Percentiles rank a stretch among this genome's conserved stretches.
These are phyloP conservation scores for Ceriops tagal DNA, from an alignment of 345 rosid genomes.

Conservation along the genomic window DNA sequence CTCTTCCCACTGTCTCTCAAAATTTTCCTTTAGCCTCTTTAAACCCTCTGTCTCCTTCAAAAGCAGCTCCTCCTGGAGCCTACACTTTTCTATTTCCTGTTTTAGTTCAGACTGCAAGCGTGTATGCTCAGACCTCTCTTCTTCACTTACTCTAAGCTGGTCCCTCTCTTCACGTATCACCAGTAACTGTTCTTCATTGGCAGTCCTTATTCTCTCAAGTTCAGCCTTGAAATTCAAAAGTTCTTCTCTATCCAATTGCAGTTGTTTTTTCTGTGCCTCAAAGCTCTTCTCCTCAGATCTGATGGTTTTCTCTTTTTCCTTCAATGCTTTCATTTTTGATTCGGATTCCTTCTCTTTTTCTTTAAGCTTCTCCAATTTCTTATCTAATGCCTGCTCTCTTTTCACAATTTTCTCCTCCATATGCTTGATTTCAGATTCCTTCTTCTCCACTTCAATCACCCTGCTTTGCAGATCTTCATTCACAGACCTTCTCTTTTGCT, in stretches of 20 bases:
- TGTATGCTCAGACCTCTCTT: constrained; percentile 67
- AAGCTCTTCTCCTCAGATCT: constrained; percentile 59
- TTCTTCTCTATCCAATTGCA: constrained; percentile 51
- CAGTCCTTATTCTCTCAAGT: constrained; percentile 58
- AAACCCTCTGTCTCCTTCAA: constrained; percentile 83
- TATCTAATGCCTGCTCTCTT: constrained; percentile 71
- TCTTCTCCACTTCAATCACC: constrained; percentile 68
- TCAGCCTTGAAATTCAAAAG: constrained; percentile 51
- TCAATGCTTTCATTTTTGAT: constrained; percentile 49
- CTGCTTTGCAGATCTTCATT: constrained; percentile 67
- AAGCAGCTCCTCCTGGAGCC: constrained; percentile 69
- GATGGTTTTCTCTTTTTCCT: constrained; percentile 68
- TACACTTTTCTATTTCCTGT: constrained; percentile 67
- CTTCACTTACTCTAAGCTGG: constrained; percentile 58
- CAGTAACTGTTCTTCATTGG: constrained; percentile 57
- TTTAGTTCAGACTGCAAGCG: constrained; percentile 76
- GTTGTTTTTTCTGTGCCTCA: constrained; percentile 49
- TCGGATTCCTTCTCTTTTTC: constrained; percentile 76
- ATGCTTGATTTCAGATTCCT: constrained; percentile 79
- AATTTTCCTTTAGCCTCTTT: constrained; percentile 72
- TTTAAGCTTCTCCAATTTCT: constrained; percentile 61
- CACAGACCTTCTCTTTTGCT: constrained; percentile 62
- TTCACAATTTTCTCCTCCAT: constrained; percentile 74
- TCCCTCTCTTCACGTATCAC: constrained; percentile 60
- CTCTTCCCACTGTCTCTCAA: constrained; percentile 95